Base-by-base conservation (phyloP, 345 rosid species). In the Populus davidiana region DNA sequence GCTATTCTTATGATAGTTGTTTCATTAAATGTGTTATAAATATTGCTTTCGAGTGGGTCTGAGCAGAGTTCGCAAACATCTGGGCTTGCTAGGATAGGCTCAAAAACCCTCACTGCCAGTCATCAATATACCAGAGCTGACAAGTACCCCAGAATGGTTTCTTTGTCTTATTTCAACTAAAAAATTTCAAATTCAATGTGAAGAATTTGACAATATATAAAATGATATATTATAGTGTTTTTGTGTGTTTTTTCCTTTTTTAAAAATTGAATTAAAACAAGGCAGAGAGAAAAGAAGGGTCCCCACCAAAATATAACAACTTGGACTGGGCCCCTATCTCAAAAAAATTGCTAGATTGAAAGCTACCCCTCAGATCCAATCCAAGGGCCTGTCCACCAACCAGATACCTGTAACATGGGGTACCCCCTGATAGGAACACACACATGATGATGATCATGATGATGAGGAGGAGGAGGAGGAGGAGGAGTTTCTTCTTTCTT, bases 141-240 rank as follows among this genome's bases (percentile, higher is more conserved):
- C 25, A 27, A 41, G 52, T 43, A 67, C 63, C 56, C 69, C 72
- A 71, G 85, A 69, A 78, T 83, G 78, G 71, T 78, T 85, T 78
- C 21, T 88, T 83, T 83, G 87, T 86, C 89, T 67, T 75, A 82
- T 82, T 75, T 78, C 77, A 23, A 38, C 20, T 29, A 76, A 33
- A 65, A 74, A 73, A 81, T 78, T 83, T 54, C 77, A 69, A 77
- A 76, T 71, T 81, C 33, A 86, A 80, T 77, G 85, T 63, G 12
- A 50, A 66, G 77, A 76, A 75, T 73, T 75, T 2, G 83, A 80
- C 79, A 69, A 68, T 49, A 23, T 5, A 43, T 21, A 73, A 67
- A 69, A 49, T 44, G 6, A 72, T 72, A 31, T 21, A 35, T 29
- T 5, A 39, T 35, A 5, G 5, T 61, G 25, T 63, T 3, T 43